Evolutionary conservation across 352 stramenopile species (phyloP), one percentile per base, ranked within the genome.

Genomic region (Lagenidium sp.): DNA sequence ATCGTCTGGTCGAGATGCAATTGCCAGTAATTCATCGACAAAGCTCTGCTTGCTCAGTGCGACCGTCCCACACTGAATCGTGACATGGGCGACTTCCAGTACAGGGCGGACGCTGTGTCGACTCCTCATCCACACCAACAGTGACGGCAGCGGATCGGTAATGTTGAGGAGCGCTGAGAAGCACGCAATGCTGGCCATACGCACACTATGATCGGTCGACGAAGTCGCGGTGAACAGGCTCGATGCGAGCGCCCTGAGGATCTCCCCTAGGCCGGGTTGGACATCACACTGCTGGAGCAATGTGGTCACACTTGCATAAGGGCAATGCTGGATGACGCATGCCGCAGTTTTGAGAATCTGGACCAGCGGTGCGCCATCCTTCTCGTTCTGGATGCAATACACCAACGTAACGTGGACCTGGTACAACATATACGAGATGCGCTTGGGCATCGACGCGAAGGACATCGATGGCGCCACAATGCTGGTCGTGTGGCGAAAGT

Each of bases 391-490:
- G 19, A 94, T 81, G 35, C 68, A 82, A 30, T 87, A 87, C 44
- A 90, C 76, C 25, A 94, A 51, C 3, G 79, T 84, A 21, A 90
- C 58, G 46, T 91, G 78, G 5, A 88, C 70, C 57, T 91, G 81
- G 40, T 86, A 87, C 16, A 91, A 30, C 81, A 94, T 91, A 25
- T 85, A 47, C 30, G 80, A 86, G 15, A 89, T 79, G 0, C 78
- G 69, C 39, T 87, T 87, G 12, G 78, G 77, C 69, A 86, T 87
- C 6, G 74, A 90, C n/a, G 81, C 73, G 52, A 94, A 91, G 24
- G 81, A 79, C 31, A 66, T 81, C 2, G 78, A 72, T 11, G 81
- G 66, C 4, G 60, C 62, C 22, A 67, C 59, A 28, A 61, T 49
- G 31, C 53, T 75, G 3, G 60, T 72, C 15, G 58, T 46, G 36